A percentile compares a stretch with the other conserved stretches of the same genome.
These are phyloP conservation scores for Eremochloa ophiuroides DNA, from an alignment of 176 grass and related monocot species.

Conservation along the genomic window DNA sequence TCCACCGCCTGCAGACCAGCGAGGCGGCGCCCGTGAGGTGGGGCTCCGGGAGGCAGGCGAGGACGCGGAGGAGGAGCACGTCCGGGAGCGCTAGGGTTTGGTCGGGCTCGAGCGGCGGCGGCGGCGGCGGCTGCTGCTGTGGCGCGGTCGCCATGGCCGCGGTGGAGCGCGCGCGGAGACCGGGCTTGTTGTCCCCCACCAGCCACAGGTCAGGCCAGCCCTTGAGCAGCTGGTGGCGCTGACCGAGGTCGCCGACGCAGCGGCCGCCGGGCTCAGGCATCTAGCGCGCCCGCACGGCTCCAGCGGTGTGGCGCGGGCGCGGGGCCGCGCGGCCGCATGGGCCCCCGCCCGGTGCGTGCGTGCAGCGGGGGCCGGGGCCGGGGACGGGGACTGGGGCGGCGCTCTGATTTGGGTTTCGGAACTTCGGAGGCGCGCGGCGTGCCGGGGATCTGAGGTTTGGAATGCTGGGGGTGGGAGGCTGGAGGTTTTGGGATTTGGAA, in stretches of 20 bases:
- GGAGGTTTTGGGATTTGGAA: constrained; percentile 24
- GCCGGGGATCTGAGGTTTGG: constrained; percentile 25
- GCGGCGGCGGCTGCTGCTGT: neutral
- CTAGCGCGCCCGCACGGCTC: constrained; percentile 22
- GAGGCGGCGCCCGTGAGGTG: constrained; percentile 47
- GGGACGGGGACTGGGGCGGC: too few relatives aligned
- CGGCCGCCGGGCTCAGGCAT: constrained; percentile 32
- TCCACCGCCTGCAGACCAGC: constrained; percentile 85
- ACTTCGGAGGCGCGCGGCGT: neutral
- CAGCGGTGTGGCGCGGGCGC: neutral
- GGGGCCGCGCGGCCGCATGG: constrained; percentile 6
- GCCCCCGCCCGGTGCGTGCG: neutral
- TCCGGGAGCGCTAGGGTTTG: constrained; percentile 60
- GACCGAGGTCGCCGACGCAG: constrained; percentile 16
- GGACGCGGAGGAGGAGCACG: constrained; percentile 53
- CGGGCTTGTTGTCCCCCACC: neutral
- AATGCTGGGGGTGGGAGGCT: neutral
- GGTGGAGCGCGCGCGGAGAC: constrained; percentile 17
- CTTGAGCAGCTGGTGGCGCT: constrained; percentile 19
- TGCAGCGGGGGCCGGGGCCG: neutral
- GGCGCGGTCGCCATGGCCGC: constrained; percentile 18
- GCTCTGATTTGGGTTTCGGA: neutral
- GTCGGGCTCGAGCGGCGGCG: constrained; percentile 19
- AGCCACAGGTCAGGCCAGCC: constrained; percentile 45
- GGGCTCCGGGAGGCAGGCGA: constrained; percentile 53